Conservation (phyloP, 805 yeast genomes). For the Teunomyces aglyptinius region DNA sequence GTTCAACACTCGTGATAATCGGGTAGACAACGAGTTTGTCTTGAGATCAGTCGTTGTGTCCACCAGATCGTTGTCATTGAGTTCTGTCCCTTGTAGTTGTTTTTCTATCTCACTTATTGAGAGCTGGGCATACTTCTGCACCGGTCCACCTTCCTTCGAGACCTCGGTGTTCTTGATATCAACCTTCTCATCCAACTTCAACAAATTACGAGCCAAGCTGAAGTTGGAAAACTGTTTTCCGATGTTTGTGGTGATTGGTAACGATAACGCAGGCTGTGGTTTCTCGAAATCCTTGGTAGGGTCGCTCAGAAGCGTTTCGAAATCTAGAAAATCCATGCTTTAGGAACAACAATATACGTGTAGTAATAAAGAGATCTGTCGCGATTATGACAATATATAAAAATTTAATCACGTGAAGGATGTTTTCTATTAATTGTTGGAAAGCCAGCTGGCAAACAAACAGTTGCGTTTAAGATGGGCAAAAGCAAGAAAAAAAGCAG, state of each 20-base stretch:
- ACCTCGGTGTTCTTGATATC: conserved; percentile 7
- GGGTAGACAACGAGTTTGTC: conserved; percentile 29
- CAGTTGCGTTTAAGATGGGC: conserved; percentile 14
- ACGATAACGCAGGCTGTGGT: conserved; percentile 45
- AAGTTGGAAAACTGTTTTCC: conserved; percentile 34
- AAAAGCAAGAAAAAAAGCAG: conserved; percentile 22
- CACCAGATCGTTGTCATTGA: background rate
- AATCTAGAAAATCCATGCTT: conserved; percentile 42
- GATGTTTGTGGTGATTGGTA: conserved; percentile 37
- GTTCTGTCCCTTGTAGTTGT: conserved; percentile 2
- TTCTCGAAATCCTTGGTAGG: conserved; percentile 26
- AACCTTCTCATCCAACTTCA: conserved; percentile 20
- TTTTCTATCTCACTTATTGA: conserved; percentile 41
- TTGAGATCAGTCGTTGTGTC: background rate
- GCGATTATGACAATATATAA: too few species aligned
- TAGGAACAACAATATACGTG: background rate
- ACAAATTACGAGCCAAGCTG: conserved; percentile 28
- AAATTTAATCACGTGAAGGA: background rate
- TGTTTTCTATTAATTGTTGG: background rate
- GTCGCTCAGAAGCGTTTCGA: conserved; percentile 31
- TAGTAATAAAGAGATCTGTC: too few species aligned
- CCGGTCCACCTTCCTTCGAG: conserved; percentile 19
- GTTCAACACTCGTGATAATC: conserved; percentile 52
- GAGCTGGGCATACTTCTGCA: conserved; percentile 49
- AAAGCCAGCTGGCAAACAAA: conserved; percentile 3